A percentile compares a stretch with the other conserved stretches of the same genome.
Evolutionary conservation across 257 asterid species (phyloP).

Genomic region (Apocynum venetum): DNA sequence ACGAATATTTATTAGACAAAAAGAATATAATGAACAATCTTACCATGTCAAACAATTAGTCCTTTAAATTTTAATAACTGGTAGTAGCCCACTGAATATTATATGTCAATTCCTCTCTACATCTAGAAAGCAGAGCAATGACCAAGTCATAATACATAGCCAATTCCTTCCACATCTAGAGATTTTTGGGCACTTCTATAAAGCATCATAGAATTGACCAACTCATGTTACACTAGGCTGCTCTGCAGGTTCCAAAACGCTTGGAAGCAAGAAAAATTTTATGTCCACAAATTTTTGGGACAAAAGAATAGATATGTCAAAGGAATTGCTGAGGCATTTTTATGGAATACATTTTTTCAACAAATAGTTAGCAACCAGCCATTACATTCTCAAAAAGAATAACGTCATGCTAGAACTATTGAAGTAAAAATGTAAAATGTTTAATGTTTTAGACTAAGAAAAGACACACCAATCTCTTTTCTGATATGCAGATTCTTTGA

Average conservation of each 20-base stretch:
- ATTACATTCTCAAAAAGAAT: not conserved
- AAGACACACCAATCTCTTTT: not conserved
- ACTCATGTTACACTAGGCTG: not conserved
- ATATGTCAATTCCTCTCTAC: not conserved
- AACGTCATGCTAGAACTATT: not conserved
- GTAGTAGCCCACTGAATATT: not conserved
- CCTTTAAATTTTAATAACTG: not conserved
- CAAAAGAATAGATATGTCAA: not conserved
- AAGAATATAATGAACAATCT: not conserved
- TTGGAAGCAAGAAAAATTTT: not conserved
- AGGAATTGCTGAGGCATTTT: not conserved
- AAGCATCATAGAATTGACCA: not conserved
- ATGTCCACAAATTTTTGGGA: not conserved
- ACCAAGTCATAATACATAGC: not conserved
- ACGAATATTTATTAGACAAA: not conserved
- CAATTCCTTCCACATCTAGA: not conserved
- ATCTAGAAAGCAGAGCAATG: not conserved
- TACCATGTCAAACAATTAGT: not conserved
- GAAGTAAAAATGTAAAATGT: not conserved
- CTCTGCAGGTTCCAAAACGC: not conserved
- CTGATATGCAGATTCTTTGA: not conserved
- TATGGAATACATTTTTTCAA: not conserved
- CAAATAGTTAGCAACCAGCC: not conserved
- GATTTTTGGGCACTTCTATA: not conserved
- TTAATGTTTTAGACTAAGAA: not conserved